phyloP scores from a whole-genome alignment of 768 basidiomycete genomes.

The Amanita phalloides region DNA sequence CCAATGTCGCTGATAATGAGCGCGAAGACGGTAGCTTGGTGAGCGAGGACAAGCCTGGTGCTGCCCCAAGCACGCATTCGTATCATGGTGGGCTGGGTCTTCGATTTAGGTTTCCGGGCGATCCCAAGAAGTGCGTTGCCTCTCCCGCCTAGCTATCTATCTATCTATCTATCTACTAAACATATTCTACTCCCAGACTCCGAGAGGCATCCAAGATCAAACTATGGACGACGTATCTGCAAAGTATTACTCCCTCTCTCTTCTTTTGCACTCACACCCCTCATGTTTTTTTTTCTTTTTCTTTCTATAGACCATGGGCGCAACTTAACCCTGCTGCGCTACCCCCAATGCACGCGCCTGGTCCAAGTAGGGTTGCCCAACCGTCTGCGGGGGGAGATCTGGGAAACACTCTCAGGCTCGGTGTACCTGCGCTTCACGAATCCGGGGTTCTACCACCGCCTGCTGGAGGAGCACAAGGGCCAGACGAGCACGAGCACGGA shows the following conservation, averaged over 20 bases:
- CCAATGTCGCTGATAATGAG: conserved; percentile 51
- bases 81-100: too few species aligned
- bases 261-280: background rate
- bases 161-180: conserved; percentile 4
- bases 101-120: too few species aligned
- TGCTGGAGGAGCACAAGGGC: conserved; percentile 71
- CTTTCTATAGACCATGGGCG: conserved; percentile 68
- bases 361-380: conserved; percentile 96
- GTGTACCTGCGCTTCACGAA: conserved; percentile 82
- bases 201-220: conserved; percentile 92
- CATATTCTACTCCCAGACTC: conserved; percentile 33
- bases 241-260: conserved; percentile 29
- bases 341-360: conserved; percentile 94
- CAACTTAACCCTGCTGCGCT: conserved; percentile 89
- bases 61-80: conserved; percentile 4
- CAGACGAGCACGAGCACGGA: conserved; percentile 83
- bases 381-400: conserved; percentile 90
- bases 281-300: conserved; percentile 7
- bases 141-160: background rate
- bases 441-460: conserved; percentile 68
- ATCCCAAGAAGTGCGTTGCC: conserved; percentile 11
- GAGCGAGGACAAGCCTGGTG: conserved; percentile 39
- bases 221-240: conserved; percentile 85
- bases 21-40: conserved; percentile 60
- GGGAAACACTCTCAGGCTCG: conserved; percentile 95